Evolutionary conservation across 306 rosid genomes (phyloP).

Genomic region (Quillaja saponaria): DNA sequence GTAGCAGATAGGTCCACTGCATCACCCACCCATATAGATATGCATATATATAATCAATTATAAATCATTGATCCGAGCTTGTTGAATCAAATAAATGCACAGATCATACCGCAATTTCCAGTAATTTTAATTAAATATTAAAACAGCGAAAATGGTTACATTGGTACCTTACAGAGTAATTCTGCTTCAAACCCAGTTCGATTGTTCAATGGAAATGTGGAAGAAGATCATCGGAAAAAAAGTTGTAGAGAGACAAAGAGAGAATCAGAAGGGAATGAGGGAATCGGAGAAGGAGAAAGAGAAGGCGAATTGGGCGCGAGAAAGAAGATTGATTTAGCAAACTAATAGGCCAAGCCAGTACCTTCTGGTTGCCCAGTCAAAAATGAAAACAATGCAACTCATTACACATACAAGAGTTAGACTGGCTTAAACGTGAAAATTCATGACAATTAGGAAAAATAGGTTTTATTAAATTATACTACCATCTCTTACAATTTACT

Average conservation of each 20-base stretch:
- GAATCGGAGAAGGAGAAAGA: conserved; percentile 25
- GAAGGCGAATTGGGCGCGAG: conserved; percentile 70
- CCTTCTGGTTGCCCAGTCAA: conserved; percentile 50
- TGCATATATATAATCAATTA: background rate
- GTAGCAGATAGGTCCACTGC: conserved; percentile 23
- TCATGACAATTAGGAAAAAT: too few relatives aligned
- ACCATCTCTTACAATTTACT: too few relatives aligned
- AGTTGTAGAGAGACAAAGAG: conserved; percentile 24
- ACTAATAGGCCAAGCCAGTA: conserved; percentile 28
- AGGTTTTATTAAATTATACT: too few relatives aligned
- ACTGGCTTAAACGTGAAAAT: too few relatives aligned
- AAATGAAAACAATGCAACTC: conserved; percentile 13
- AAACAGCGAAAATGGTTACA: conserved; percentile 6
- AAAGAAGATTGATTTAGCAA: conserved; percentile 42
- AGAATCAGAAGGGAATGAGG: background rate
- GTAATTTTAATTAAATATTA: conserved; percentile 11
- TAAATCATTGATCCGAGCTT: conserved; percentile 19
- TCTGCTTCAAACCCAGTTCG: conserved; percentile 20
- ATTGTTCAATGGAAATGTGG: conserved; percentile 25
- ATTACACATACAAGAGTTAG: background rate
- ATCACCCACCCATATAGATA: background rate
- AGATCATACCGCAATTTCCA: conserved; percentile 22
- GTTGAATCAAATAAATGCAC: background rate
- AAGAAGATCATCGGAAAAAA: conserved; percentile 17
- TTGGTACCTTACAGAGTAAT: conserved; percentile 29